Percentiles rank a stretch among this genome's conserved stretches.
These are phyloP conservation scores for Yamadazyma tumulicola DNA, from an alignment of 805 yeast genomes.

Conservation along the genomic window DNA sequence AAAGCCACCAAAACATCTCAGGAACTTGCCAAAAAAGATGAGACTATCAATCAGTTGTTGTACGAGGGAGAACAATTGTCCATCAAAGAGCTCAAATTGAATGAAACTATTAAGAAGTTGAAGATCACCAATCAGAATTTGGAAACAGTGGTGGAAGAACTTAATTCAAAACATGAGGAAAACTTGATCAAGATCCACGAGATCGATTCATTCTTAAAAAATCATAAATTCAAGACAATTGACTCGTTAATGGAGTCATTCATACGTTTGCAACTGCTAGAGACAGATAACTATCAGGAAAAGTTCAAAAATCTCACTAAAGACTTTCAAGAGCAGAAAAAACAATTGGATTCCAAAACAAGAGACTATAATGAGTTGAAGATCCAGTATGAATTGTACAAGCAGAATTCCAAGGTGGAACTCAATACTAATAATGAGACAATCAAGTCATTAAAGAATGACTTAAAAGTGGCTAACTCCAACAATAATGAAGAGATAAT, in stretches of 20 bases:
- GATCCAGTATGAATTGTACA: slow-evolving; percentile 30
- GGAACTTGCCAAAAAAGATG: slow-evolving; percentile 43
- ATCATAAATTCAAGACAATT: slow-evolving; percentile 23
- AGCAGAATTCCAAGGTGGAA: slow-evolving; percentile 30
- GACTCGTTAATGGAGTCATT: slow-evolving; percentile 24
- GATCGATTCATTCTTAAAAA: slow-evolving; percentile 29
- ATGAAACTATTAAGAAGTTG: slow-evolving; percentile 62
- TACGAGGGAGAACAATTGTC: slow-evolving; percentile 76
- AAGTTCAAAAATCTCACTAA: slow-evolving; percentile 21
- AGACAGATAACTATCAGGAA: slow-evolving; percentile 13
- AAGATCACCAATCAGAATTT: slow-evolving; percentile 32
- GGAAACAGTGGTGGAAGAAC: slow-evolving; percentile 27
- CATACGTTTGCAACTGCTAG: slow-evolving; percentile 11
- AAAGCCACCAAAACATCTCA: slow-evolving; percentile 1
- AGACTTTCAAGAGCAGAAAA: slow-evolving; percentile 20
- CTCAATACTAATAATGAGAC: slow-evolving; percentile 29
- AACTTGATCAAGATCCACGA: slow-evolving; percentile 35
- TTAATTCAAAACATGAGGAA: slow-evolving; percentile 27
- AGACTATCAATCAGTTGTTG: slow-evolving; percentile 59
- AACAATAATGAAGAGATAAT: slow-evolving; percentile 42
- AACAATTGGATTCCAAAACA: slow-evolving; percentile 16
- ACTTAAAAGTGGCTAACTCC: slow-evolving; percentile 31
- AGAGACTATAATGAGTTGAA: slow-evolving; percentile 27
- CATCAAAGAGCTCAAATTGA: slow-evolving; percentile 63
- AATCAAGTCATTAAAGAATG: slow-evolving; percentile 27